These are phyloP conservation scores for Hypseocharis bilobata DNA, from an alignment of 441 rosid genomes.

Conservation along the genomic window DNA sequence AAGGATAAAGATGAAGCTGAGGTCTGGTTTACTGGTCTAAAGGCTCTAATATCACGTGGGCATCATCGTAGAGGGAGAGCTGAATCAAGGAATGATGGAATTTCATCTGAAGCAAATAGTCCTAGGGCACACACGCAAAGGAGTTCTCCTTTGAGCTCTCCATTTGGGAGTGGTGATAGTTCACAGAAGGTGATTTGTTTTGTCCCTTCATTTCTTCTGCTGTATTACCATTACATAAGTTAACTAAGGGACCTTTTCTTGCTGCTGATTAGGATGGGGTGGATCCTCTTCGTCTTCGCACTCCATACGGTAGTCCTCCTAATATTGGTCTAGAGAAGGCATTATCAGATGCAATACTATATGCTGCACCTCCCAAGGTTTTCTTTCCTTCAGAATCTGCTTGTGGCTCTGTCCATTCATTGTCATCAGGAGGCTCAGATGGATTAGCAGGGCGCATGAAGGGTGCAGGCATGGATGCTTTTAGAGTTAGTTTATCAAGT, in stretches of 20 bases:
- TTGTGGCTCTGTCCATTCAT: slow-evolving; percentile 66
- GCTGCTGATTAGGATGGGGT: slow-evolving; percentile 53
- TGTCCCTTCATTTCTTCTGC: slow-evolving; percentile 6
- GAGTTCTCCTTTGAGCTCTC: slow-evolving; percentile 87
- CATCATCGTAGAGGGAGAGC: slow-evolving; percentile 67
- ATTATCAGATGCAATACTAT: slow-evolving; percentile 60
- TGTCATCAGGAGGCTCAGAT: slow-evolving; percentile 85
- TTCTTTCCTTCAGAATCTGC: slow-evolving; percentile 69
- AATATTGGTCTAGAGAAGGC: slow-evolving; percentile 68
- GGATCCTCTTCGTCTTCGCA: slow-evolving; percentile 56
- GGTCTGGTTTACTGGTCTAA: slow-evolving; percentile 94
- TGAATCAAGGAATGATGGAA: slow-evolving; percentile 88
- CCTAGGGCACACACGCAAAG: slow-evolving; percentile 78
- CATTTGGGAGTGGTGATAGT: slow-evolving; percentile 81
- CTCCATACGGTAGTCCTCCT: slow-evolving; percentile 89
- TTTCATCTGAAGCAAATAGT: slow-evolving; percentile 84
- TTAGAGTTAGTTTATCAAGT: slow-evolving; percentile 91
- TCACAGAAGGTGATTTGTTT: slow-evolving; percentile 57
- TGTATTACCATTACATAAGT: slow-evolving; percentile 9
- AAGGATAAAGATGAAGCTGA: slow-evolving; percentile 97
- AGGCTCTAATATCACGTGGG: slow-evolving; percentile 70
- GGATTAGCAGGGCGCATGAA: slow-evolving; percentile 67
- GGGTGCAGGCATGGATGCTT: slow-evolving; percentile 54
- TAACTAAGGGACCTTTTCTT: slow-evolving; percentile 16
- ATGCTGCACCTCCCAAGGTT: slow-evolving; percentile 74